These are phyloP conservation scores for Davidsoniella virescens DNA, from an alignment of 2,329 filamentous ascomycete genomes.

Conservation along the genomic window DNA sequence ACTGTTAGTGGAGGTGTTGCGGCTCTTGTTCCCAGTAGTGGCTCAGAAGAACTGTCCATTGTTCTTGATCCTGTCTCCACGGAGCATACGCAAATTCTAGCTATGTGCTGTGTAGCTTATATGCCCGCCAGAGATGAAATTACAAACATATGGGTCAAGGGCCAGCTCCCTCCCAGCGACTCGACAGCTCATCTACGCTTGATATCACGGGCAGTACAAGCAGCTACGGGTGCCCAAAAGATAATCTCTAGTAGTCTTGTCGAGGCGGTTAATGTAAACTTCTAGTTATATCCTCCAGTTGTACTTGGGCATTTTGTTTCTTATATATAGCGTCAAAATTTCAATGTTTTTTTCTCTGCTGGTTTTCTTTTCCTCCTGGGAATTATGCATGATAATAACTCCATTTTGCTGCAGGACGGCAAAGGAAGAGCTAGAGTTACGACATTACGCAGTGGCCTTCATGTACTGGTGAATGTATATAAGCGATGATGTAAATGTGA, in stretches of 20 bases:
- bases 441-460: too few relatives aligned
- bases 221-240: constrained; percentile 23
- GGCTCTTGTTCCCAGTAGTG: constrained; percentile 43
- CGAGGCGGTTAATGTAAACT: constrained; percentile 19
- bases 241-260: constrained; percentile 21
- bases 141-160: constrained; percentile 89
- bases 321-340: neutral
- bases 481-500: too few relatives aligned
- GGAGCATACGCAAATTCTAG: constrained; percentile 61
- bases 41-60: constrained; percentile 26
- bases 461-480: too few relatives aligned
- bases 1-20: constrained; percentile 79
- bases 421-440: too few relatives aligned
- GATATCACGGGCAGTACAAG: constrained; percentile 26
- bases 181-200: constrained; percentile 20
- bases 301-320: neutral
- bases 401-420: too few relatives aligned
- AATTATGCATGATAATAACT: too few relatives aligned
- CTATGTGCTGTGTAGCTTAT: constrained; percentile 82
- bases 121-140: constrained; percentile 76
- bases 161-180: constrained; percentile 33
- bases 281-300: neutral
- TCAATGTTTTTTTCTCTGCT: neutral
- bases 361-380: neutral
- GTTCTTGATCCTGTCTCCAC: constrained; percentile 70